Evolutionary conservation across 1,139 yeast genomes (phyloP).

Genomic region (Lodderomyces orthopsilosis): DNA sequence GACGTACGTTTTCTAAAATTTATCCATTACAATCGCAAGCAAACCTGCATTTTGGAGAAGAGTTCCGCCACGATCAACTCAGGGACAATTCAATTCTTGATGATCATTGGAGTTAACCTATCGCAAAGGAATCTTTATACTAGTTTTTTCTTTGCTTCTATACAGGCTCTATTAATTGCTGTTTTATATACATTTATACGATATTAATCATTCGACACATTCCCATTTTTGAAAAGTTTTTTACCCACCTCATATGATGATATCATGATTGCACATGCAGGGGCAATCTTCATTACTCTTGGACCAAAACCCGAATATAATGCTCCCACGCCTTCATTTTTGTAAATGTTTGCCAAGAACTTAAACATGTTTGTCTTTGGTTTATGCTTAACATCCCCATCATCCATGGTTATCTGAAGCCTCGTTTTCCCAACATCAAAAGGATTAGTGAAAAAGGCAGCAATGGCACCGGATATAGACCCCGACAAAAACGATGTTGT

Average conservation of each 20-base stretch:
- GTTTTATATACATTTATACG: background rate
- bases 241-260: constrained; percentile 92
- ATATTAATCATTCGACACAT: constrained; percentile 5
- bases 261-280: constrained; percentile 98
- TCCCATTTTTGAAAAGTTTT: constrained; percentile 46
- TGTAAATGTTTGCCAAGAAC: constrained; percentile 59
- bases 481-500: constrained; percentile 80
- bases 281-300: constrained; percentile 86
- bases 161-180: background rate
- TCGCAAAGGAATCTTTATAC: background rate
- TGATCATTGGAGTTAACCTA: constrained; percentile 2
- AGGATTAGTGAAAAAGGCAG: constrained; percentile 87
- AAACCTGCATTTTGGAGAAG: background rate
- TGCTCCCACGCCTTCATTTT: constrained; percentile 72
- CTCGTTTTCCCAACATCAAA: constrained; percentile 97
- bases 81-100: constrained; percentile 1
- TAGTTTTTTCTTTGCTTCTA: background rate
- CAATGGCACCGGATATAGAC: constrained; percentile 76
- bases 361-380: constrained; percentile 54
- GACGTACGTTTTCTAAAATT: background rate
- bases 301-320: constrained; percentile 84
- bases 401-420: constrained; percentile 59
- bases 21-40: background rate
- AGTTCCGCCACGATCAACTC: constrained; percentile 1
- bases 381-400: constrained; percentile 12